phyloP scores from a whole-genome alignment of 495 filamentous ascomycete genomes.

The Saxophila tyrrhenica region DNA sequence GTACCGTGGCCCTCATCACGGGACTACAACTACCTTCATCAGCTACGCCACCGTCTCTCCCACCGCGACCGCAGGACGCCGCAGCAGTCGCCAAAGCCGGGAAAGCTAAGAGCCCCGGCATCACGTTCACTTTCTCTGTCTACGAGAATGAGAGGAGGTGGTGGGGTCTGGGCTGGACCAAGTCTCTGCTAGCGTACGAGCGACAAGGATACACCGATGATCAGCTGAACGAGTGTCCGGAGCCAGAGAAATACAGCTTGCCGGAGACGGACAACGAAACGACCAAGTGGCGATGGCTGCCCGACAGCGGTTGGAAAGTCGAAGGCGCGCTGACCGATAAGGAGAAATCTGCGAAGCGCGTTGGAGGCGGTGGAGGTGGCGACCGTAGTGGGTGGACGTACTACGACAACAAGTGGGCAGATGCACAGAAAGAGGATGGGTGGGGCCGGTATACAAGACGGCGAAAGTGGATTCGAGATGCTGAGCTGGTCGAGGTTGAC shows the following conservation, averaged over 20 bases:
- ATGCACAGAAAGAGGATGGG: slow-evolving; percentile 77
- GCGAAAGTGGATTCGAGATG: slow-evolving; percentile 91
- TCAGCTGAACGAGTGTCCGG: slow-evolving; percentile 67
- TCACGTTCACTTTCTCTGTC: slow-evolving; percentile 89
- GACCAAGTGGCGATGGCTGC: slow-evolving; percentile 82
- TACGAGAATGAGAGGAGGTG: slow-evolving; percentile 96
- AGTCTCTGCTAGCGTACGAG: slow-evolving; percentile 78
- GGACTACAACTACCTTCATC: slow-evolving; percentile 53
- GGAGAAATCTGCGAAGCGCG: slow-evolving; percentile 27
- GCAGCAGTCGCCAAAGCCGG: slow-evolving; percentile 18
- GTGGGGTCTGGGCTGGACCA: slow-evolving; percentile 92
- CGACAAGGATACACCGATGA: slow-evolving; percentile 91
- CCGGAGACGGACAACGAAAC: slow-evolving; percentile 74
- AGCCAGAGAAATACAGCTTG: slow-evolving; percentile 72
- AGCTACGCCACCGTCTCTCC: slow-evolving; percentile 15
- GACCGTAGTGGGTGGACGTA: slow-evolving; percentile 84
- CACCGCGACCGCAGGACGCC: neutral
- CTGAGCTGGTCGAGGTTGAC: slow-evolving; percentile 72
- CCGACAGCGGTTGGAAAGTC: slow-evolving; percentile 72
- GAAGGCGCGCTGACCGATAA: slow-evolving; percentile 54
- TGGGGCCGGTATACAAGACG: slow-evolving; percentile 93
- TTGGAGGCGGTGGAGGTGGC: slow-evolving; percentile 28
- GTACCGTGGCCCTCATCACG: slow-evolving; percentile 54
- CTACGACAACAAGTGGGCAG: slow-evolving; percentile 98
- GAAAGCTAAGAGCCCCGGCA: slow-evolving; percentile 52